A percentile compares a stretch with the other conserved stretches of the same genome.
phyloP scores from a whole-genome alignment of 179 eudicot genomes.

The Pouteria campechiana region DNA sequence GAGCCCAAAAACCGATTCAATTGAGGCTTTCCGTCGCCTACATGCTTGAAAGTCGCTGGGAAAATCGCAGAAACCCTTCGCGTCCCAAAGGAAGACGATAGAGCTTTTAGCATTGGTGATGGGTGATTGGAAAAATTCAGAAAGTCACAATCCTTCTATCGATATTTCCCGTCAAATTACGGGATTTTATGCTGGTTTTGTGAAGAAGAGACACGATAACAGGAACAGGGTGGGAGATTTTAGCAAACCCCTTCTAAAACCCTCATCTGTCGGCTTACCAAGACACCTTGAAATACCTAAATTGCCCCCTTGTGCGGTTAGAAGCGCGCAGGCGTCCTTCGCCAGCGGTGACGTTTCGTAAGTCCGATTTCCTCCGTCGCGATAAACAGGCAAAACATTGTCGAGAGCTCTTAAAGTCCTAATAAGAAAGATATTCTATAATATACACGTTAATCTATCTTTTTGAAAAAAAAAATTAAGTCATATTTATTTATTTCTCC shows the following conservation, averaged over 20 bases:
- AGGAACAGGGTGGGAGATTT: slow-evolving; percentile 3
- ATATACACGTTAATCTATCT: too few relatives aligned
- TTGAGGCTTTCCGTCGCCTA: slow-evolving; percentile 23
- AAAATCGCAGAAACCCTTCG: slow-evolving; percentile 6
- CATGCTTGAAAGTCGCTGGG: slow-evolving; percentile 21
- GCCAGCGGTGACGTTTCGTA: too few relatives aligned
- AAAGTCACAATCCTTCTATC: background rate
- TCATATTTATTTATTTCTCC: too few relatives aligned
- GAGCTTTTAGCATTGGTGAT: slow-evolving; percentile 44
- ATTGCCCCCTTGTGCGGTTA: too few relatives aligned
- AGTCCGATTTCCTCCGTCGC: too few relatives aligned
- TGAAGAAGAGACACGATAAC: background rate
- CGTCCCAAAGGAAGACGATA: slow-evolving; percentile 29
- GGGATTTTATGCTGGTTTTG: slow-evolving; percentile 1
- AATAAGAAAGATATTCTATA: too few relatives aligned
- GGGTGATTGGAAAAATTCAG: background rate
- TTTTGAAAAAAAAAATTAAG: too few relatives aligned
- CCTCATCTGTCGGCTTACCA: slow-evolving; percentile 17
- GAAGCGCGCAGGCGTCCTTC: too few relatives aligned
- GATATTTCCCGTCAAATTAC: background rate
- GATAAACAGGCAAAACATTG: too few relatives aligned
- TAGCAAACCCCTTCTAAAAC: slow-evolving; percentile 30
- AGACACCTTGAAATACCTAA: too few relatives aligned
- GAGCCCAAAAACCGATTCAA: slow-evolving; percentile 36
- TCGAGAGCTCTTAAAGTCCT: too few relatives aligned